A percentile compares a stretch with the other conserved stretches of the same genome.
These are phyloP conservation scores for Suhomyces terraborum DNA, from an alignment of 1,139 yeast species.

Conservation along the genomic window DNA sequence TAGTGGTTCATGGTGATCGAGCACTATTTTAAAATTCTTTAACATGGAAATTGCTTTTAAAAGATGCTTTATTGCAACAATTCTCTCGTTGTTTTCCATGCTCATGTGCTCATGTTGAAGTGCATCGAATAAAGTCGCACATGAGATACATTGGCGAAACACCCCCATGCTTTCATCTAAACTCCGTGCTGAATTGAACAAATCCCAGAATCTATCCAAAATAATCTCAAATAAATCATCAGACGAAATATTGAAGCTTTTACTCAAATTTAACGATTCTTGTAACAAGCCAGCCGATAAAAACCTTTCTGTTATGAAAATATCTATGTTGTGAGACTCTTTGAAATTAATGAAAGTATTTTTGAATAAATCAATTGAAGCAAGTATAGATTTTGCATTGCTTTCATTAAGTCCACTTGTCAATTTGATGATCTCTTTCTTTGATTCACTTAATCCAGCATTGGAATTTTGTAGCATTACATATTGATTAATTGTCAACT, in stretches of 20 bases:
- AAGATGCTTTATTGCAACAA: constrained; percentile 32
- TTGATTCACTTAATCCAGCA: constrained; percentile 17
- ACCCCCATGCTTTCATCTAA: constrained; percentile 52
- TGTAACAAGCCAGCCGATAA: constrained; percentile 41
- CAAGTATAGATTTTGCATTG: constrained; percentile 34
- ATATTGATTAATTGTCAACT: constrained; percentile 40
- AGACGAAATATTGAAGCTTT: constrained; percentile 17
- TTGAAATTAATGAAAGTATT: constrained; percentile 28
- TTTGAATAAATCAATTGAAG: constrained; percentile 28
- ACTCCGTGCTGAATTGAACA: constrained; percentile 50
- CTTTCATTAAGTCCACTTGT: constrained; percentile 34
- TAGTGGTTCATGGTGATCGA: constrained; percentile 30
- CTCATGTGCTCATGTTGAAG: constrained; percentile 18
- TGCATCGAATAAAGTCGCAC: constrained; percentile 39
- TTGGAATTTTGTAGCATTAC: constrained; percentile 30
- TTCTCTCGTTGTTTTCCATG: constrained; percentile 17
- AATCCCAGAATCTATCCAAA: constrained; percentile 53
- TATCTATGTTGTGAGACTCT: constrained; percentile 29
- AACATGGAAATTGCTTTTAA: constrained; percentile 32
- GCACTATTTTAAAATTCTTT: constrained; percentile 39
- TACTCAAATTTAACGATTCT: constrained; percentile 26
- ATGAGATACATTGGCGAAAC: constrained; percentile 42
- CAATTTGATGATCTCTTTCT: constrained; percentile 32
- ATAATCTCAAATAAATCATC: constrained; percentile 25
- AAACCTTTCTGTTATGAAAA: constrained; percentile 40